Evolutionary conservation across 176 grass and related monocot genomes (phyloP).

Genomic region (Cymbopogon citratus): DNA sequence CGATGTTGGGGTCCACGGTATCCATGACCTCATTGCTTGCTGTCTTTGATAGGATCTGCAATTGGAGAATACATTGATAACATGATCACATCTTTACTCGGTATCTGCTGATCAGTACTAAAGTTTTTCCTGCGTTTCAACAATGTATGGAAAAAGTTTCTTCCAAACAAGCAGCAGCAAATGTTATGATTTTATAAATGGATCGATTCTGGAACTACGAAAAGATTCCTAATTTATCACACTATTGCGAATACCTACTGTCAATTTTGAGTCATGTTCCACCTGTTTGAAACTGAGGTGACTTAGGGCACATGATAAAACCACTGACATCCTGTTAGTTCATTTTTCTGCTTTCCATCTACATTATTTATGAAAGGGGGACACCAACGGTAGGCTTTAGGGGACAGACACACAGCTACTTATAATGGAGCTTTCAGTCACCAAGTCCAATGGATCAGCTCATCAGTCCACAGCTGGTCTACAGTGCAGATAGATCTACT

Average conservation of each 20-base stretch:
- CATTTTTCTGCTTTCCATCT: conserved; percentile 11
- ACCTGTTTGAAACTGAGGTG: not conserved
- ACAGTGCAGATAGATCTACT: conserved; percentile 45
- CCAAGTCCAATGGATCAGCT: conserved; percentile 40
- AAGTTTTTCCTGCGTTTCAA: not conserved
- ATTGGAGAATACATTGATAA: not conserved
- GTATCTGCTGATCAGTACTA: not conserved
- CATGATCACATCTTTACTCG: not conserved
- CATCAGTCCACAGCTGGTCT: conserved; percentile 35
- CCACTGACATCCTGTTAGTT: not conserved
- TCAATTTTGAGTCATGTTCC: not conserved
- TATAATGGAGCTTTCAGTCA: conserved; percentile 57
- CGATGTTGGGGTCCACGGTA: conserved; percentile 65
- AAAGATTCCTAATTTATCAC: not conserved
- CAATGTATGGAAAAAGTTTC: not conserved
- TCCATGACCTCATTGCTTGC: conserved; percentile 86
- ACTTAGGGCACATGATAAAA: not conserved
- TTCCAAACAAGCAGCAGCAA: not conserved
- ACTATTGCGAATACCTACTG: not conserved
- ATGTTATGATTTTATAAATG: not conserved
- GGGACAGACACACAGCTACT: conserved; percentile 40
- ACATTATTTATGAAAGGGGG: conserved; percentile 34
- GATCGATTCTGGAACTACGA: too few species aligned
- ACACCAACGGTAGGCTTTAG: conserved; percentile 53
- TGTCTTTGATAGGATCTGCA: conserved; percentile 81